Base-by-base conservation (phyloP, 306 rosid genomes). In the Citrullus colocynthis region DNA sequence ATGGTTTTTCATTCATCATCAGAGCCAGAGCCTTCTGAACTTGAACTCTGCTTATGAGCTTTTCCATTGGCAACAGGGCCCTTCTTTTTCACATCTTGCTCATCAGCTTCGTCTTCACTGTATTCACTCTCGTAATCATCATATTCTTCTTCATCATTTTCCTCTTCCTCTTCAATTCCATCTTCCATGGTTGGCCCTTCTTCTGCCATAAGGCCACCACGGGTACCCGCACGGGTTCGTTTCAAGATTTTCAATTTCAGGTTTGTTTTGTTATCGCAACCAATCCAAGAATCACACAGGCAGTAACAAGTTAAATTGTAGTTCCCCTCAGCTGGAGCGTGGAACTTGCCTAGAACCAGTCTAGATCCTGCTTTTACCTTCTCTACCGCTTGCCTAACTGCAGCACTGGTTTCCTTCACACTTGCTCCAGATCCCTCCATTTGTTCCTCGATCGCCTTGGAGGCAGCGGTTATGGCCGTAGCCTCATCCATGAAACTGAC, bases 261-360 rank as follows among this genome's bases (percentile, higher is more conserved):
- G 74, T 89, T 88, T 71, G 92, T 84, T 85, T 78, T 89, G 65
- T 84, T 89, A 84, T 95, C 99, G 37, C 97, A 95, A 48, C 97
- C 99, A 60, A 92, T 82, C 99, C 99, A 95, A 61, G 97, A 88
- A 82, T 95, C 97, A 36, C 99, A 92, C 85, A 90, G 82, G 74
- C 93, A 87, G 83, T 88, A 91, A 79, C 97, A 83, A n/a, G 94
- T 90, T 89, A 92, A 88, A 85, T 84, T 83, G 84, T 87, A 95
- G 83, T 84, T 95, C 17, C 99, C 99, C 81, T 95, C 99, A 15
- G 89, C 72, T 5, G 97, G 99, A 77, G 99, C 97, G 65, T 91
- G 99, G 84, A 95, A 85, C 88, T 89, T 90, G 80, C 97, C 97
- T 78, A 90, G 80, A 63, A 89, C 92, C 84, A 88, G 80, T 78